Base-by-base conservation (phyloP, 1,139 yeast genomes). In the Zygosaccharomyces sapae region DNA sequence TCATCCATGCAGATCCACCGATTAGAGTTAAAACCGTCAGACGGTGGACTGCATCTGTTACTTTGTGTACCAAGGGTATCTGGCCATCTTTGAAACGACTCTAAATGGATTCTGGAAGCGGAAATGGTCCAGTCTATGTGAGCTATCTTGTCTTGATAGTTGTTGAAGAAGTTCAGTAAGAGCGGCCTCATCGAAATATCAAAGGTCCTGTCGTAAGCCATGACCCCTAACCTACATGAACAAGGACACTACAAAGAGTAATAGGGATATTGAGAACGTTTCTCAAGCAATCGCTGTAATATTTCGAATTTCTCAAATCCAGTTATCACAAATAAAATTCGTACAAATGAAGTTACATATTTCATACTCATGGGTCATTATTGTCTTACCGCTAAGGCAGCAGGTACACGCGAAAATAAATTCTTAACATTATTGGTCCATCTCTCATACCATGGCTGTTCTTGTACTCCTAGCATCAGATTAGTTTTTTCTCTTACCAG, bases 21-120 rank as follows among this genome's bases (percentile, higher is more conserved):
- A 86, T 81, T 39, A 87, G 73, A 4, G 88, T 79, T 38, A 87
- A 70, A 30, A 88, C 95, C 0, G 94, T 80, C 50, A 86, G 68
- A 71, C 96, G 86, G 69, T 88, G 97, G 33, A 81, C 77, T 44
- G 85, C 80, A 68, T 88, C 97, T 12, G 95, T 84, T 10, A 80
- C 81, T 65, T 79, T 4, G 83, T 79, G 63, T 81, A 82, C 88
- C 88, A 83, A 42, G 88, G 85, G 63, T 76, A 77, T 61, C 67
- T 70, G 38, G 77, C 70, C 79, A 74, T 75, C 41, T 35, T 55
- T 8, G 25, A 40, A 12, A 8, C 5, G 13, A 10, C 41, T 35
- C 55, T 8, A 25, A 40, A 12, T 4, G 8, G 13, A 10, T 27
- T 27, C n/a, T 27, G 24, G 39, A 10, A 9, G 5, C 5, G 31